Conservation (phyloP, 176 grass and related monocot genomes). For the Guadua angustifolia region DNA sequence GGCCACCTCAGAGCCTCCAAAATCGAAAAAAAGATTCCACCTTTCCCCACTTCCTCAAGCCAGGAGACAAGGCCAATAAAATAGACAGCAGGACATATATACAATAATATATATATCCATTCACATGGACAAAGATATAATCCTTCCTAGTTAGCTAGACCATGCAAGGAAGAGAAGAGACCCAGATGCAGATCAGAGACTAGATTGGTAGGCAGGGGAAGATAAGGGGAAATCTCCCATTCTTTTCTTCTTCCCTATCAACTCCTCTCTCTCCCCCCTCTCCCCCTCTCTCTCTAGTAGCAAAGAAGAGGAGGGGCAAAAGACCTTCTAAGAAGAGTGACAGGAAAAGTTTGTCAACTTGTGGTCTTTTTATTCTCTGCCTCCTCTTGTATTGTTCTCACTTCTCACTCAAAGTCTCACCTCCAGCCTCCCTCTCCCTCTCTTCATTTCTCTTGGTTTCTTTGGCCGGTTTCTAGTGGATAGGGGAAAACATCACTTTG, state of each 20-base stretch:
- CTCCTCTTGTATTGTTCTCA: constrained; percentile 37
- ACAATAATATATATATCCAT: constrained; percentile 49
- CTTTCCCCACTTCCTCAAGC: constrained; percentile 53
- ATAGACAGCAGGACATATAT: constrained; percentile 39
- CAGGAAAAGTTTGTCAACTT: constrained; percentile 72
- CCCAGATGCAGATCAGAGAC: constrained; percentile 39
- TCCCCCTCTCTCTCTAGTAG: constrained; percentile 19
- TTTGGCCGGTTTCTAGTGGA: constrained; percentile 33
- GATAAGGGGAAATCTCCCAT: constrained; percentile 9
- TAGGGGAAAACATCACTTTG: constrained; percentile 43
- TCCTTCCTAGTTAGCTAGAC: constrained; percentile 3
- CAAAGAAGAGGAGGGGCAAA: constrained; percentile 44
- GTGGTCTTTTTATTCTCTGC: constrained; percentile 57
- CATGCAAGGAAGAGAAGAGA: constrained; percentile 5
- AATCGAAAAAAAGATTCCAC: constrained; percentile 56
- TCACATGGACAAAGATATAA: constrained; percentile 40
- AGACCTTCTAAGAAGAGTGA: constrained; percentile 68
- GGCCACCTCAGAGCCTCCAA: constrained; percentile 32
- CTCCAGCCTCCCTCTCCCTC: not conserved
- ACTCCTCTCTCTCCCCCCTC: not conserved
- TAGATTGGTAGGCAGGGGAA: constrained; percentile 7
- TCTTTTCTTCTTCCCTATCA: not conserved
- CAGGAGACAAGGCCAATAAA: constrained; percentile 52
- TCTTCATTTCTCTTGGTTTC: not conserved
- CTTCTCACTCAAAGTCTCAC: not conserved